Percentiles rank a stretch among this genome's conserved stretches.
Conservation (phyloP, 1,139 yeast genomes). For the Magnusiomyces sp. region DNA sequence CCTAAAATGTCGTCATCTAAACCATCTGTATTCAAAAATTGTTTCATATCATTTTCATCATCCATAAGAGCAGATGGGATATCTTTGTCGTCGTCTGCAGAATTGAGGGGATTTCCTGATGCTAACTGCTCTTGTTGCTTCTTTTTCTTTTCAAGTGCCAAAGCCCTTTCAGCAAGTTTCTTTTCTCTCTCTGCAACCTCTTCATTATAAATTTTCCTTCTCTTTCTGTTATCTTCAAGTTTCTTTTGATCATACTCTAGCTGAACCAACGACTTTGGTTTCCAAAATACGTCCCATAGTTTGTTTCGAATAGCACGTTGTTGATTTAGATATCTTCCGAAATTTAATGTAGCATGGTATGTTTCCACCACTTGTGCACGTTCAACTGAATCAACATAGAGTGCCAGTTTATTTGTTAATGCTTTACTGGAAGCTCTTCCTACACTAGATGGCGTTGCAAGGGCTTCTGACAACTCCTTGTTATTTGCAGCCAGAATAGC, state of each 20-base stretch:
- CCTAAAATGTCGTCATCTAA: slow-evolving; percentile 4
- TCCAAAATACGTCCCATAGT: slow-evolving; percentile 32
- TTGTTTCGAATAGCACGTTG: slow-evolving; percentile 24
- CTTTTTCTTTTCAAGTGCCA: neutral
- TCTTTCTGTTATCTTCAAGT: slow-evolving; percentile 11
- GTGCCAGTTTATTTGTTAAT: slow-evolving; percentile 10
- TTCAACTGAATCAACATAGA: slow-evolving; percentile 12
- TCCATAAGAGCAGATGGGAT: neutral
- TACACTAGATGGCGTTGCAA: slow-evolving; percentile 7
- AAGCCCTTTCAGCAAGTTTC: neutral
- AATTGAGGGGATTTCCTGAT: too few relatives aligned
- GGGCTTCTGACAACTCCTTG: slow-evolving; percentile 5
- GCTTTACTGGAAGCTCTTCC: slow-evolving; percentile 12
- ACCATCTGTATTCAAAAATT: slow-evolving; percentile 3
- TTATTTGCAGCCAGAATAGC: slow-evolving; percentile 7
- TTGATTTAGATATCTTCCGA: slow-evolving; percentile 24
- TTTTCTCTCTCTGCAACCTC: slow-evolving; percentile 7
- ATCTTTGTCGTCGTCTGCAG: neutral
- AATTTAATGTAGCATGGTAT: slow-evolving; percentile 27
- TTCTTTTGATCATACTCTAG: slow-evolving; percentile 16
- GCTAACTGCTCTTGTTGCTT: neutral
- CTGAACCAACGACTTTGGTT: slow-evolving; percentile 16
- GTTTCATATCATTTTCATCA: neutral
- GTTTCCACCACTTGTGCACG: slow-evolving; percentile 21
- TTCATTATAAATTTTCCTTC: slow-evolving; percentile 9